Evolutionary conservation across 805 yeast species (phyloP), one percentile per base, ranked within the genome.

Genomic region (Barnettozyma botsteinii): DNA sequence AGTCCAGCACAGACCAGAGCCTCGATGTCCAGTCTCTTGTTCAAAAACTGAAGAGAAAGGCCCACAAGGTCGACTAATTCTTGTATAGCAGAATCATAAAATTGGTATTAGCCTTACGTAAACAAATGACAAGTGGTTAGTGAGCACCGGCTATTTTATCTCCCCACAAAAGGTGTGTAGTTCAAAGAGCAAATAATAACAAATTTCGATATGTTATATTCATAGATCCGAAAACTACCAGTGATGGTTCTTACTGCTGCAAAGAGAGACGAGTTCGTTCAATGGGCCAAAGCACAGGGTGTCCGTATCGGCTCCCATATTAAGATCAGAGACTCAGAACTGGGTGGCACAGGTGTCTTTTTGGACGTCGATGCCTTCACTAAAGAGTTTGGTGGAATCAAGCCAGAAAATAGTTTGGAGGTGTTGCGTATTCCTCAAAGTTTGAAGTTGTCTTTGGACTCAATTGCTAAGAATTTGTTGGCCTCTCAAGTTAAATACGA

Each of bases 321-420:
- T 30, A 26, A 38, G 6, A 33, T 62, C 25, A 50, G 48, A 35
- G 33, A 41, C 4, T 61, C 66, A 1, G 15, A 46, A 2, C 45
- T 52, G 3, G 64, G 65, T 3, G 71, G 75, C 7, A 48, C 58
- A 1, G 72, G 71, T 2, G 57, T 67, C 2, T 66, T 62, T 47
- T 56, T 50, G 17, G 43, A 49, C 7, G 9, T 44, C 2, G 25
- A 33, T 2, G 15, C 34, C 10, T 41, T 31, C 19, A 17, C 18
- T 3, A 20, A 23, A 8, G 35, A 40, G 4, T 31, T 40, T 5
- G 49, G 40, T 2, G 17, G 30, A 4, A 31, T 45, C 4, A 8
- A 42, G 4, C 9, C 9, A 1, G 43, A 36, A 11, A 53, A 43
- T 1, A 41, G 48, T 3, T 36, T 64, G 13, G 69, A 62, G 38